Conservation (phyloP, 306 rosid genomes). For the Prunus davidiana region DNA sequence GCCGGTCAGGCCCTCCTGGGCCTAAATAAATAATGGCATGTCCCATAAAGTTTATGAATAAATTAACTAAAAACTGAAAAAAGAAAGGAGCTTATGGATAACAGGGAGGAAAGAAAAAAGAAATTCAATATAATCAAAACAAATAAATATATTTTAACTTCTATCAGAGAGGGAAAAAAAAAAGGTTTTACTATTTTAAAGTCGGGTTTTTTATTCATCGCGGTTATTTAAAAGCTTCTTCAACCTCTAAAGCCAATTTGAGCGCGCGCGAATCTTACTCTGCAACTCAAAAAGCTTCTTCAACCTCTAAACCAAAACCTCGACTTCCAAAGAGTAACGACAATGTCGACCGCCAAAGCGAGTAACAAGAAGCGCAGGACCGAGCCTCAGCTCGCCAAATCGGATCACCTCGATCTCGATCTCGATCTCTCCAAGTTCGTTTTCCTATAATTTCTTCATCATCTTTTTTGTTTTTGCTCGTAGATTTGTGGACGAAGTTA, state of each 20-base stretch:
- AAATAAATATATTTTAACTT: no score
- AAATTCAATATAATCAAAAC: no score
- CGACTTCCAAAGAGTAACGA: not conserved
- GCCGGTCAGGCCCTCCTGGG: no score
- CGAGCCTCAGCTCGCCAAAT: conserved; percentile 40
- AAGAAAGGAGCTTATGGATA: no score
- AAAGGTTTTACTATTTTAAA: no score
- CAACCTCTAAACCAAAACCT: not conserved
- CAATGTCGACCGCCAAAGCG: conserved; percentile 58
- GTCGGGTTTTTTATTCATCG: no score
- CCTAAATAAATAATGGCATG: no score
- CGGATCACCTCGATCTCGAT: conserved; percentile 50
- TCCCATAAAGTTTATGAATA: no score
- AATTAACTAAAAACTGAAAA: no score
- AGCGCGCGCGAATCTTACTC: not conserved
- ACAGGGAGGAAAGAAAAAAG: no score
- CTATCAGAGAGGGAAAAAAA: no score
- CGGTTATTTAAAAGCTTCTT: not conserved
- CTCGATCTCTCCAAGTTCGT: conserved; percentile 74
- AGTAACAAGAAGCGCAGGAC: conserved; percentile 49
- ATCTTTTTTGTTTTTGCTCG: not conserved
- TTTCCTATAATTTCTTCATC: not conserved
- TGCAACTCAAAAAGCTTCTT: not conserved
- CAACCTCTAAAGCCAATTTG: not conserved
- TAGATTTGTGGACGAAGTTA: not conserved